Conservation (phyloP, 257 asterid genomes). For the Solanum paucissectum region DNA sequence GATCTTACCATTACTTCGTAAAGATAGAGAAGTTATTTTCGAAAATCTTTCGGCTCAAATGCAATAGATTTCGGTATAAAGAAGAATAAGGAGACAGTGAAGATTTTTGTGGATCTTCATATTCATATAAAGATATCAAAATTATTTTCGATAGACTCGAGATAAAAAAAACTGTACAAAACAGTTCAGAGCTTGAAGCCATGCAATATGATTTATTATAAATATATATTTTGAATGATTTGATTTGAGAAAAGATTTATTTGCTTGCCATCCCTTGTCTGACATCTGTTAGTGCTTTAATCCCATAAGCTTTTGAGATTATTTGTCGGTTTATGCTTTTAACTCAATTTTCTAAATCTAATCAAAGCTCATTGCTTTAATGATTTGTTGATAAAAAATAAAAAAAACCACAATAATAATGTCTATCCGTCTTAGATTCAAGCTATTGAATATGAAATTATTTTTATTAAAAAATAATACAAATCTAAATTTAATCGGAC, state of each 20-base stretch:
- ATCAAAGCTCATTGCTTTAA: neutral
- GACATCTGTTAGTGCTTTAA: neutral
- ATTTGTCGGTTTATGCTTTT: neutral
- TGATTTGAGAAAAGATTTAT: neutral
- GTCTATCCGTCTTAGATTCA: accelerated
- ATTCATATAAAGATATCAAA: too few species aligned
- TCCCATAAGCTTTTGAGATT: neutral
- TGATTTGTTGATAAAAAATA: neutral
- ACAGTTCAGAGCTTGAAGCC: neutral
- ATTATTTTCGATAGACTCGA: accelerated
- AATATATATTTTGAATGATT: neutral
- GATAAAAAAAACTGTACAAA: accelerated
- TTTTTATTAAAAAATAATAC: neutral
- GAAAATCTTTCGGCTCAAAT: too few species aligned
- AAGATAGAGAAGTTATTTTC: too few species aligned
- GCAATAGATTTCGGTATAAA: too few species aligned
- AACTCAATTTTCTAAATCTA: neutral
- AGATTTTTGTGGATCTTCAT: too few species aligned
- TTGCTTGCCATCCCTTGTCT: neutral
- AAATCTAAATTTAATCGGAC: neutral
- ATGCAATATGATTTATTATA: neutral
- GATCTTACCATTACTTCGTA: too few species aligned
- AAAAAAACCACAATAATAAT: neutral
- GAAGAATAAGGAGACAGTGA: too few species aligned
- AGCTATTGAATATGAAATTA: neutral